Conservation (phyloP, 805 yeast genomes). For the Starmerella davenportii region DNA sequence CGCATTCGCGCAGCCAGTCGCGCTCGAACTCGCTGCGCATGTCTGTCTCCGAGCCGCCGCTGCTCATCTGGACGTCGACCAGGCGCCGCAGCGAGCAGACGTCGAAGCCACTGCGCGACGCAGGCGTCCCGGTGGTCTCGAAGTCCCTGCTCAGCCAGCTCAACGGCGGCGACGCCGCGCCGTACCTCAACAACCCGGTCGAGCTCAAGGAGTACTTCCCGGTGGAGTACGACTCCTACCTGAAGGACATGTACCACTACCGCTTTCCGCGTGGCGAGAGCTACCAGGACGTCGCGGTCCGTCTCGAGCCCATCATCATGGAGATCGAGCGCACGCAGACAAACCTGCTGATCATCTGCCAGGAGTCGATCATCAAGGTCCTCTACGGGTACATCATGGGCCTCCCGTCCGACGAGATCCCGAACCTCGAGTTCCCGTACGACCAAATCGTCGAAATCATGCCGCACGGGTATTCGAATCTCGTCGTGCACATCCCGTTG, state of each 20-base stretch:
- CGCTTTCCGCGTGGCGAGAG: conserved; percentile 85
- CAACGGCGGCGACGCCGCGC: conserved; percentile 77
- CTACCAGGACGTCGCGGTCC: conserved; percentile 86
- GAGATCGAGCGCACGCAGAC: conserved; percentile 79
- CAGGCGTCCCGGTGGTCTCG: conserved; percentile 48
- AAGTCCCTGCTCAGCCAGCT: conserved; percentile 71
- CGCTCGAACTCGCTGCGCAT: not conserved
- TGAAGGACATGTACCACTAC: conserved; percentile 76
- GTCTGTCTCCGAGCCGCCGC: conserved; percentile 14
- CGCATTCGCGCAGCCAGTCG: not conserved
- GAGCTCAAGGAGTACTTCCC: conserved; percentile 48
- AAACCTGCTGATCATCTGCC: conserved; percentile 79
- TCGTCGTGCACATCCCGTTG: conserved; percentile 15
- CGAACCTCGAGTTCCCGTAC: conserved; percentile 56
- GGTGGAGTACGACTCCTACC: conserved; percentile 45
- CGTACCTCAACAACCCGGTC: conserved; percentile 31
- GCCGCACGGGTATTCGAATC: conserved; percentile 16
- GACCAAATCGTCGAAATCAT: conserved; percentile 70
- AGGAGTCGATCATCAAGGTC: conserved; percentile 75
- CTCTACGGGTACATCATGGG: conserved; percentile 93
- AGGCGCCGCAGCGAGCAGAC: conserved; percentile 69
- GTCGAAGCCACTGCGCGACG: conserved; percentile 45
- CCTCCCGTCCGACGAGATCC: conserved; percentile 70
- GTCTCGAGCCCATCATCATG: conserved; percentile 79
- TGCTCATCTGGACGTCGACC: conserved; percentile 92